Percentiles rank a stretch among this genome's conserved stretches.
phyloP scores from a whole-genome alignment of 176 grass and related monocot species.

The Oryza glumipatula region DNA sequence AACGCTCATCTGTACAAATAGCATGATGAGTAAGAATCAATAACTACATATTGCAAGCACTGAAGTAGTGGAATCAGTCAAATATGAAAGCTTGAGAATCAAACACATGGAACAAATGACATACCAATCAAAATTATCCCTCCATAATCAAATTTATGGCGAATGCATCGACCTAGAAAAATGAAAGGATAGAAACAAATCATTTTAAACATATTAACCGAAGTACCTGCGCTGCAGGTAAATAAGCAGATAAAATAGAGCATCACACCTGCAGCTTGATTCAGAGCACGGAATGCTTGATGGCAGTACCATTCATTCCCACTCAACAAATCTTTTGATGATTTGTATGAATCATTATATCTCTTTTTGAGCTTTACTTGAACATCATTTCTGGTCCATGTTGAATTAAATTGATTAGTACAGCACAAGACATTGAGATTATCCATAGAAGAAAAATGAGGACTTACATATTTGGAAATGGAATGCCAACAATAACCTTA shows the following conservation, averaged over 20 bases:
- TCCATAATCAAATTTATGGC: constrained; percentile 93
- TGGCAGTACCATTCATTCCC: constrained; percentile 98
- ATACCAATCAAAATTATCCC: constrained; percentile 94
- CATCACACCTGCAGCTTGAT: constrained; percentile 86
- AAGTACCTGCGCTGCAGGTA: constrained; percentile 18
- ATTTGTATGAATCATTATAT: constrained; percentile 90
- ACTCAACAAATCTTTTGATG: constrained; percentile 83
- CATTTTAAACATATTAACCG: constrained; percentile 37
- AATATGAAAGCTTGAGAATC: constrained; percentile 20
- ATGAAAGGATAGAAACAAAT: constrained; percentile 39
- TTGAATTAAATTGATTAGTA: constrained; percentile 42
- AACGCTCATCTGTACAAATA: constrained; percentile 80
- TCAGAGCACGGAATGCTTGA: constrained; percentile 97
- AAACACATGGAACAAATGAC: constrained; percentile 23
- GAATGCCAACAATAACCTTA: constrained; percentile 97
- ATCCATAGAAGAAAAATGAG: constrained; percentile 22
- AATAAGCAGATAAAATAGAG: constrained; percentile 24
- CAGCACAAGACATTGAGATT: constrained; percentile 1
- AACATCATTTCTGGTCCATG: constrained; percentile 80
- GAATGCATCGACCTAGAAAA: constrained; percentile 87
- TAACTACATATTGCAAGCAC: constrained; percentile 9
- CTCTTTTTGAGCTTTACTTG: constrained; percentile 89
- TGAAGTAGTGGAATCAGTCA: constrained; percentile 17
- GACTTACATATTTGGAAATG: constrained; percentile 98
- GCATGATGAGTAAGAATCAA: constrained; percentile 16